These are phyloP conservation scores for Xylaria venustula DNA, from an alignment of 495 filamentous ascomycete species.

Conservation along the genomic window DNA sequence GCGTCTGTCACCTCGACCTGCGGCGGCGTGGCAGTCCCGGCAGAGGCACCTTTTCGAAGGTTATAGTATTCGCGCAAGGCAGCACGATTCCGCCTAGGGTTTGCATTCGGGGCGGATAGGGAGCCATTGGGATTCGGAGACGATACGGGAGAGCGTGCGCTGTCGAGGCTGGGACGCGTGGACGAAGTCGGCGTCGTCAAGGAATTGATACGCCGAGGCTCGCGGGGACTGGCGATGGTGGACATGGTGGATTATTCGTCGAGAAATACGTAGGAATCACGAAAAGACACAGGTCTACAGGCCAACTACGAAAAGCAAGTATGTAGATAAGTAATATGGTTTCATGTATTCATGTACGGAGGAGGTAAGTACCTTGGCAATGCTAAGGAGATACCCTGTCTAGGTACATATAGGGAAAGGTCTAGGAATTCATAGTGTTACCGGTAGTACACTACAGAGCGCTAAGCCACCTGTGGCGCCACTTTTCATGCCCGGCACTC, in stretches of 20 bases:
- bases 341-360: no score
- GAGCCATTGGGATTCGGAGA: slow-evolving; percentile 54
- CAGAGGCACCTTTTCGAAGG: slow-evolving; percentile 53
- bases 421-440: no score
- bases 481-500: background rate
- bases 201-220: slow-evolving; percentile 43
- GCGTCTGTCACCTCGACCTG: slow-evolving; percentile 41
- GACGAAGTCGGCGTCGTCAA: slow-evolving; percentile 65
- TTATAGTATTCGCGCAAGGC: slow-evolving; percentile 95
- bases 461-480: slow-evolving; percentile 30
- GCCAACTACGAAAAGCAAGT: background rate
- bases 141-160: slow-evolving; percentile 48
- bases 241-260: slow-evolving; percentile 58
- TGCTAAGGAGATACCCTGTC: no score
- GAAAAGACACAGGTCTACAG: background rate
- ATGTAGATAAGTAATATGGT: no score
- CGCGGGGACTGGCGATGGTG: slow-evolving; percentile 70
- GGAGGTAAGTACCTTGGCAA: no score
- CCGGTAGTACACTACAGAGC: background rate
- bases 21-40: slow-evolving; percentile 25
- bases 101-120: slow-evolving; percentile 45
- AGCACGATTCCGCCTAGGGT: slow-evolving; percentile 54
- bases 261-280: background rate
- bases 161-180: slow-evolving; percentile 70
- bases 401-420: no score